These are phyloP conservation scores for Eucalyptus caleyi DNA, from an alignment of 345 rosid species.

Conservation along the genomic window DNA sequence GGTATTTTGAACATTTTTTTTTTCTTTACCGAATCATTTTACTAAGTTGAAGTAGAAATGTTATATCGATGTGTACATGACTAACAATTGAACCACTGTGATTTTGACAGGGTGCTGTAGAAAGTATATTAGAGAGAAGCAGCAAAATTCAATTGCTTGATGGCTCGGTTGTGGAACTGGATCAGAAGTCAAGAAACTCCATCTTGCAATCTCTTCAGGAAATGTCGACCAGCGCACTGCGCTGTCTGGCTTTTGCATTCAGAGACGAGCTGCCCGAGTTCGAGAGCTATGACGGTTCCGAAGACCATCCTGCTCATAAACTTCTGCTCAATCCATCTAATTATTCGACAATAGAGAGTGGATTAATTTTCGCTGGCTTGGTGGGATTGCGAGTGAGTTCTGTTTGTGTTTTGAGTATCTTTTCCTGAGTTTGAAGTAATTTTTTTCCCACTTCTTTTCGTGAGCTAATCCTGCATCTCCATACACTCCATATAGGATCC, in stretches of 20 bases:
- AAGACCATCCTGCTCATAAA: conserved; percentile 58
- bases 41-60: not conserved
- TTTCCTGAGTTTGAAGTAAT: not conserved
- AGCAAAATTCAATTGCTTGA: conserved; percentile 47
- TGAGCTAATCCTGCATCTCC: not conserved
- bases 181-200: conserved; percentile 20
- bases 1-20: not conserved
- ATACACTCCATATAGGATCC: conserved; percentile 36
- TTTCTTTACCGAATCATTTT: not conserved
- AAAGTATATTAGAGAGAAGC: conserved; percentile 58
- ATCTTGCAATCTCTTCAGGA: conserved; percentile 33
- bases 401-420: not conserved
- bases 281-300: conserved; percentile 46
- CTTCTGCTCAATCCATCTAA: conserved; percentile 39
- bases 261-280: conserved; percentile 44
- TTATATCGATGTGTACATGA: not conserved
- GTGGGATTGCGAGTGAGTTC: conserved; percentile 53
- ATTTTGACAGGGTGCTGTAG: conserved; percentile 67
- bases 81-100: not conserved
- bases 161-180: conserved; percentile 44
- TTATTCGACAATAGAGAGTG: conserved; percentile 57
- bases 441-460: not conserved
- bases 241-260: conserved; percentile 66
- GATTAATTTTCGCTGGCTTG: conserved; percentile 46
- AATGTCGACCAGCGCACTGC: conserved; percentile 47